Evolutionary conservation across 495 filamentous ascomycete genomes (phyloP), one percentile per base, ranked within the genome.

Genomic region (Aspergillus homomorphus): DNA sequence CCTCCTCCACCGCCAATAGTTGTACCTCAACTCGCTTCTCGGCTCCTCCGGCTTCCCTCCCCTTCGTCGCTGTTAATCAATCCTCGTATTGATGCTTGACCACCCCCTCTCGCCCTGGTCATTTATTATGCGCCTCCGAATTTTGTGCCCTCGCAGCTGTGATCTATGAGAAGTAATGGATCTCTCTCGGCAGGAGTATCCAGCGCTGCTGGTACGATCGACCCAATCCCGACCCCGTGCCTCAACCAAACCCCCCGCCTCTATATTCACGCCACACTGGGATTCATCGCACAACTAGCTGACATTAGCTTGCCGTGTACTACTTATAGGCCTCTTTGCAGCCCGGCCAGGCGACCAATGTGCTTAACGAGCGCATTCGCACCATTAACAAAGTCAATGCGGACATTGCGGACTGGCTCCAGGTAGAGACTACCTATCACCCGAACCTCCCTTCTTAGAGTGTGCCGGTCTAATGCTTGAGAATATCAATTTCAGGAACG

Each of bases 371-470:
- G 69, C 90, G 95, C 62, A 83, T 98, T 67, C 89, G 89, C 71
- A 81, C 90, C 68, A 93, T 96, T 66, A 84, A 85, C 58, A 89
- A 85, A 69, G 78, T 96, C 79, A 96, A 99, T 76, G 70, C 79
- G 62, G 90, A 96, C 71, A 91, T 99, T 64, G 93, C 94, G 64
- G 92, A 98, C 74, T 99, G 92, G 89, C 81, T 99, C 53, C 90
- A 94, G 86, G 94, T 98, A 87, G 58, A 77, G 15, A 19, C 10
- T 28, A 8, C 33, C 22, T 23, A 26, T 18, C 30, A 45, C 38
- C 19, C 5, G n/a, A 24, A 45, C 18, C 24, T 18, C 45, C 12
- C 21, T 24, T 23, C 33, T 45, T 56, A 38, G 33, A 38, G 33
- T 2, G 4, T 38, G 33, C 33, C 33, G 33, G 33, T 38, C 33